A percentile compares a stretch with the other conserved stretches of the same genome.
phyloP scores from a whole-genome alignment of 2,329 filamentous ascomycete genomes.

The Trichocomaceae sp. region DNA sequence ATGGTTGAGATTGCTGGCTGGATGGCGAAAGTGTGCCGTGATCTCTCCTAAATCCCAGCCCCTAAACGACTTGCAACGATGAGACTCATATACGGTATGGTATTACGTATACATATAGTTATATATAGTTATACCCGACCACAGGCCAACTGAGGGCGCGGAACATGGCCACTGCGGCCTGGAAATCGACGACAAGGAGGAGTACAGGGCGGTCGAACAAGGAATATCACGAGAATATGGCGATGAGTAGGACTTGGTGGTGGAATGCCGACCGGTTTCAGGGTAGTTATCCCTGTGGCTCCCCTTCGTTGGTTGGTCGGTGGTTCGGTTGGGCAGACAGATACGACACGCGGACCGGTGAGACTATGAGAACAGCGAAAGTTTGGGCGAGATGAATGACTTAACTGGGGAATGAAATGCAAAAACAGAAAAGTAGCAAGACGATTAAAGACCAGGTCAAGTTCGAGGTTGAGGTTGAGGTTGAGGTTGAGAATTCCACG shows the following conservation, averaged over 20 bases:
- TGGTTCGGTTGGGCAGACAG: background rate
- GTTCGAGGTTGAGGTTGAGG: no score
- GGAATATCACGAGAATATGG: background rate
- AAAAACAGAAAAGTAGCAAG: background rate
- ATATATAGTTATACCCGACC: background rate
- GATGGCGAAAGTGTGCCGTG: background rate
- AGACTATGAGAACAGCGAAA: background rate
- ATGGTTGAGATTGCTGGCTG: constrained; percentile 20
- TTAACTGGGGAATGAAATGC: background rate
- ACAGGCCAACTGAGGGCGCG: background rate
- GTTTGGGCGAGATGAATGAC: background rate
- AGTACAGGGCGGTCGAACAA: background rate
- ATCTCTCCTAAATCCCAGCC: background rate
- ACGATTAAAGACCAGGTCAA: no score
- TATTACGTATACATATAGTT: background rate
- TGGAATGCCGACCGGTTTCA: background rate
- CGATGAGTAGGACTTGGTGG: background rate
- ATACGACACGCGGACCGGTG: background rate
- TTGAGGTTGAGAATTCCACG: background rate
- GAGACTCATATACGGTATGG: background rate
- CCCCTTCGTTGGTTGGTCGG: background rate
- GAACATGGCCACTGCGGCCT: constrained; percentile 2
- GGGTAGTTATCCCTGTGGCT: background rate
- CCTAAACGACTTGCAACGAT: background rate
- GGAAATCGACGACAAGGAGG: background rate